Evolutionary conservation across 495 filamentous ascomycete species (phyloP), one percentile per base, ranked within the genome.

Genomic region (Penicillium paxilli): DNA sequence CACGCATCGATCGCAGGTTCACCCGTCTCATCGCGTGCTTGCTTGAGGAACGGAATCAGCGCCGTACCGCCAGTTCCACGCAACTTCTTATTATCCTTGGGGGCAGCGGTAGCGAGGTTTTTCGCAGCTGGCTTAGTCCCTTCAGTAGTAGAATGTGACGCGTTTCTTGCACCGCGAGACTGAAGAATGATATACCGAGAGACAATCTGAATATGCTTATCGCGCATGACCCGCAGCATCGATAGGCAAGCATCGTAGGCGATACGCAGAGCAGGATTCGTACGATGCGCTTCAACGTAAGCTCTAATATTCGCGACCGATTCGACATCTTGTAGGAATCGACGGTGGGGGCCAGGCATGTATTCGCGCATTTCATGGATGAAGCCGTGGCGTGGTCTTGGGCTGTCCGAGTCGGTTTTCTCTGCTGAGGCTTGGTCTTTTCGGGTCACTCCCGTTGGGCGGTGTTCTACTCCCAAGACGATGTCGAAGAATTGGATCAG

Each of bases 191-290:
- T 96, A 71, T 98, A 99, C 9, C 95, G 90, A 10, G 91, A 91
- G 2, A 98, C 94, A 59, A 99, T 92, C 66, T 90, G 89, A 60
- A 98, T 93, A 63, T 99, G 94, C 70, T 94, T 96, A 68, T 95
- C 91, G 23, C 94, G 87, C 58, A 99, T 85, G 19, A 80, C 77
- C n/a, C 89, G 85, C 42, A 99, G 82, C 87, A 96, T 96, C 16
- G 89, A 83, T 3, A 98, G 80, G 60, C 90, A 95, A 9, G 91
- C 90, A 61, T 99, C 92, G 69, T 90, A 99, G 5, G 95, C 91
- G 26, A 90, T 75, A 44, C 80, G 82, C 0, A 99, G 79, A 6
- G 80, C 74, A 20, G 76, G 78, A 66, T 96, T 80, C 41, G 74
- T 71, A 8, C 68, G 71, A 47, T 85, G 81, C 2, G 70, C 65